Evolutionary conservation across 2,329 filamentous ascomycete species (phyloP).

Genomic region (Botrytis tulipae): DNA sequence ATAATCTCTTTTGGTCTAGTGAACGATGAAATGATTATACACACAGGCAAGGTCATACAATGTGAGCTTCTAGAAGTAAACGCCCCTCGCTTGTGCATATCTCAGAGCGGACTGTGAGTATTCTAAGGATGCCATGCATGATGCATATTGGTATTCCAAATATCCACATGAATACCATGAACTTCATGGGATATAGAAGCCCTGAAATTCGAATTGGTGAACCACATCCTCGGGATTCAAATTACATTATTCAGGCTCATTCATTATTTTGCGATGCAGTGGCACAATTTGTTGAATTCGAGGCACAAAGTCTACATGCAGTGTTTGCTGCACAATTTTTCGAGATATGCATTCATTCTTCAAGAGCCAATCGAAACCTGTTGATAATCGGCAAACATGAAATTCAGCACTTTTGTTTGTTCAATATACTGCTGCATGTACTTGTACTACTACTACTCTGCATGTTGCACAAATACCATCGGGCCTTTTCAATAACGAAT

Average conservation of each 20-base stretch:
- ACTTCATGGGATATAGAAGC: neutral
- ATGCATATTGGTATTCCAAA: slow-evolving; percentile 9
- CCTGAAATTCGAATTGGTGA: slow-evolving; percentile 13
- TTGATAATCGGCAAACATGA: neutral
- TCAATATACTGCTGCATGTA: neutral
- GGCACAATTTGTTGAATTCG: neutral
- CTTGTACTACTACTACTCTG: neutral
- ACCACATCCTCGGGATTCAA: slow-evolving; percentile 1
- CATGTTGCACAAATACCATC: slow-evolving; percentile 8
- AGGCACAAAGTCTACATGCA: neutral
- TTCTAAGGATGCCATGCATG: slow-evolving; percentile 12
- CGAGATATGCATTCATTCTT: neutral
- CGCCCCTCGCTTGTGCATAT: no score
- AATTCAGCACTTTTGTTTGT: neutral
- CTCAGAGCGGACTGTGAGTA: neutral
- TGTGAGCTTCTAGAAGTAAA: slow-evolving; percentile 1
- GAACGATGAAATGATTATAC: neutral
- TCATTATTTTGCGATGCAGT: neutral
- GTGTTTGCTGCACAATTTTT: neutral
- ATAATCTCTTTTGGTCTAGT: neutral
- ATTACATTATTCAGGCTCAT: neutral
- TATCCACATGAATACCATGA: neutral
- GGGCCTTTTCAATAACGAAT: slow-evolving; percentile 12
- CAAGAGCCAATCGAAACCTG: neutral
- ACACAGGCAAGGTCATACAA: neutral